phyloP scores from a whole-genome alignment of 345 rosid species.

The Citrus maxima region DNA sequence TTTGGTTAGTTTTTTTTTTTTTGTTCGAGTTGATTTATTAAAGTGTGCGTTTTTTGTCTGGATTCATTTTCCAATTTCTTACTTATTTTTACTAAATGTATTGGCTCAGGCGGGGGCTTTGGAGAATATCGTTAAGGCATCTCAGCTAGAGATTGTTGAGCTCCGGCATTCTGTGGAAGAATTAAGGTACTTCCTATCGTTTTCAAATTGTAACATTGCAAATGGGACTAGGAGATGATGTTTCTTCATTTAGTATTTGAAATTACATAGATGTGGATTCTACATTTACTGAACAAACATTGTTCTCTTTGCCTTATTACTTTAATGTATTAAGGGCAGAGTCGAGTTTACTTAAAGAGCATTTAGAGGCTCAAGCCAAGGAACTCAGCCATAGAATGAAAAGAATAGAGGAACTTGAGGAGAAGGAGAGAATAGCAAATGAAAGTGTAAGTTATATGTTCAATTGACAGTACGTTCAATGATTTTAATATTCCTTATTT shows the following conservation, averaged over 20 bases:
- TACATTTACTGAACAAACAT: constrained; percentile 16
- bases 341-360: constrained; percentile 58
- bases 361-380: constrained; percentile 68
- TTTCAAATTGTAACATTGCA: constrained; percentile 4
- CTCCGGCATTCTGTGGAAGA: constrained; percentile 71
- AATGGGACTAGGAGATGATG: background rate
- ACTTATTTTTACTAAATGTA: constrained; percentile 7
- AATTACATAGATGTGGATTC: background rate
- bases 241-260: background rate
- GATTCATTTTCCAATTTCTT: constrained; percentile 5
- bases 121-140: constrained; percentile 88
- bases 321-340: constrained; percentile 76
- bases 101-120: constrained; percentile 81
- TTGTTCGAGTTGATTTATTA: constrained; percentile 11
- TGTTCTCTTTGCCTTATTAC: constrained; percentile 16
- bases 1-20: constrained; percentile 50
- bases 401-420: constrained; percentile 81
- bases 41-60: background rate
- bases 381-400: constrained; percentile 67
- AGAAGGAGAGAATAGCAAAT: constrained; percentile 86
- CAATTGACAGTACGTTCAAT: constrained; percentile 1
- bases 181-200: constrained; percentile 52
- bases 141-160: constrained; percentile 86
- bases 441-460: constrained; percentile 67
- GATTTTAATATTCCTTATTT: background rate